Conservation (phyloP, 495 filamentous ascomycete species). For the Pyrenula aspistea region DNA sequence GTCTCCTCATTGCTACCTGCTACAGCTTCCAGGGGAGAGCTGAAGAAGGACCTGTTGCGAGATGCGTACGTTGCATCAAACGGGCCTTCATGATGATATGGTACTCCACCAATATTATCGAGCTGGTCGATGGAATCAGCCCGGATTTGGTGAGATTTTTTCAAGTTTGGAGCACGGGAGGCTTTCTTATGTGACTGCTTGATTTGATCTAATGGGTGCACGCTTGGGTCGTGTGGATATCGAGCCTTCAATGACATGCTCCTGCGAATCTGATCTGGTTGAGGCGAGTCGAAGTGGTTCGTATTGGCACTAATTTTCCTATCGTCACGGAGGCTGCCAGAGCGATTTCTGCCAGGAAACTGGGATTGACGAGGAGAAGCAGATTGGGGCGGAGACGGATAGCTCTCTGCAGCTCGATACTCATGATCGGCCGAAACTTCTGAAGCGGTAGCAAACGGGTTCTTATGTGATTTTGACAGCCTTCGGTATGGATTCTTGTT, state of each 20-base stretch:
- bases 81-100: conserved; percentile 86
- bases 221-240: conserved; percentile 47
- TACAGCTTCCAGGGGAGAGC: conserved; percentile 68
- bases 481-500: conserved; percentile 11
- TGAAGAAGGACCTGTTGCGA: conserved; percentile 49
- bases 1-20: conserved; percentile 62
- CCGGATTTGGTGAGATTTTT: conserved; percentile 50
- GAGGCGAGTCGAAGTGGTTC: conserved; percentile 1
- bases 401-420: conserved; percentile 2
- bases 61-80: conserved; percentile 74
- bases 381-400: conserved; percentile 9
- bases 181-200: conserved; percentile 46
- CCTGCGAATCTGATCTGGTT: conserved; percentile 8
- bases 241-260: conserved; percentile 42
- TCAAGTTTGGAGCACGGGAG: conserved; percentile 47
- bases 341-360: background rate
- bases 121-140: conserved; percentile 74
- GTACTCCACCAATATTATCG: conserved; percentile 44
- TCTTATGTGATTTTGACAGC: conserved; percentile 42
- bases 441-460: conserved; percentile 92
- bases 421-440: conserved; percentile 24
- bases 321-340: background rate
- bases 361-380: conserved; percentile 5
- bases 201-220: conserved; percentile 50
- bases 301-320: background rate